Base-by-base conservation (phyloP, 495 filamentous ascomycete species). In the Cudoniella acicularis region DNA sequence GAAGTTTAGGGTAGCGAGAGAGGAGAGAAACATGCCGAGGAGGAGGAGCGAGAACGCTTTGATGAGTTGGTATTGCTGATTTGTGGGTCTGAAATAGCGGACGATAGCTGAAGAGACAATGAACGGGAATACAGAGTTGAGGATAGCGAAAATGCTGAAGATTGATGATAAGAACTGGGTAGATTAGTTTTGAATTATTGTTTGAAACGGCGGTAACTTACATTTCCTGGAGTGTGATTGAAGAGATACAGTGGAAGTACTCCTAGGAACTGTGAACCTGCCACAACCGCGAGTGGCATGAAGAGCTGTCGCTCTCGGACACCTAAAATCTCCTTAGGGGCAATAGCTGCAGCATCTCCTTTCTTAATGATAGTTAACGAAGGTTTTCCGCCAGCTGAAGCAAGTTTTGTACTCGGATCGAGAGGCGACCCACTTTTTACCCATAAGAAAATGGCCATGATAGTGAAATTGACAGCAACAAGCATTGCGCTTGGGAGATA, bases 401-500 rank as follows among this genome's bases (percentile, higher is more conserved):
- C 63, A n/a, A 51, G 41, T 13, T 60, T 60, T 16, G 70, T 62
- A 10, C 68, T 58, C 24, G 52, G 50, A 46, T 66, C 56, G 17
- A 17, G 56, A 30, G 64, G 64, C 36, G 79, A 73, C 59, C 92
- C 94, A 57, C 88, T 94, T 68, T 89, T 84, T 49, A 96, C 78
- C 94, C 94, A 98, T 25, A 97, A 73, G 3, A 87, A 85, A 63
- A 98, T 94, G 8, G 93, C 90, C 79, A 90, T 95, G 74, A 98
- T 92, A 18, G 89, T 96, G 62, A 98, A 98, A 69, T 92, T 97
- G 21, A 81, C 87, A 8, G 95, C 95, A 56, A 98, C 81, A 24
- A 97, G 73, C 95, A 98, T 98, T 6, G 92, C 94, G 71, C 91
- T 96, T 3, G 95, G 94, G 3, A 98, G 77, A 66, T 98, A 98